Conservation (phyloP, 2,329 filamentous ascomycete genomes). For the Triangularia setosa region DNA sequence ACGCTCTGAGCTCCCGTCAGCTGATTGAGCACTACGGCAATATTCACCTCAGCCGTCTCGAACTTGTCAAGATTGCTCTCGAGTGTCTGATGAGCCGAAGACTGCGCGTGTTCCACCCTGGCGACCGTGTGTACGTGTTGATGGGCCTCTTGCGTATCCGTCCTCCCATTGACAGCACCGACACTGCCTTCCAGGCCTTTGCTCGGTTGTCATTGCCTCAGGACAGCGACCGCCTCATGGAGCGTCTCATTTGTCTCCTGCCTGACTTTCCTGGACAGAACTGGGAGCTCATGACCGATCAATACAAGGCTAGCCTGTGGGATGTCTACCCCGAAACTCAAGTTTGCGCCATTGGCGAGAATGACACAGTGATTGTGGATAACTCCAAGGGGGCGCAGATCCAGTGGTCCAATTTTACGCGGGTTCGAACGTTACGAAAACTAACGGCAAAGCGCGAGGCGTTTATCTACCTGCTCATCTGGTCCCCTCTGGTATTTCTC, state of each 20-base stretch:
- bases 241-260: constrained; percentile 33
- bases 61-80: constrained; percentile 31
- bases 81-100: constrained; percentile 31
- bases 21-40: constrained; percentile 35
- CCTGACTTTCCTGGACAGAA: constrained; percentile 23
- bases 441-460: background rate
- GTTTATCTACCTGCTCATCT: background rate
- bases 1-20: constrained; percentile 29
- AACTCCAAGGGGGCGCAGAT: constrained; percentile 32
- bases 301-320: constrained; percentile 32
- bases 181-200: constrained; percentile 36
- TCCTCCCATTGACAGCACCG: constrained; percentile 31
- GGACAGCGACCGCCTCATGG: constrained; percentile 34
- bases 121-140: constrained; percentile 35
- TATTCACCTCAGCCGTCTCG: constrained; percentile 32
- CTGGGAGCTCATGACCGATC: constrained; percentile 29
- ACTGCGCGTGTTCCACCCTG: constrained; percentile 25
- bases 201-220: constrained; percentile 35
- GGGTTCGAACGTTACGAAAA: constrained; percentile 26
- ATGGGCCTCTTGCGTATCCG: constrained; percentile 36
- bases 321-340: constrained; percentile 34
- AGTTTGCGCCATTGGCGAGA: constrained; percentile 32
- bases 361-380: constrained; percentile 35
- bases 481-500: constrained; percentile 28
- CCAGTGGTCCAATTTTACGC: constrained; percentile 32